These are phyloP conservation scores for Paracorniculantispora psalliotae DNA, from an alignment of 2,329 filamentous ascomycete genomes.

Conservation along the genomic window DNA sequence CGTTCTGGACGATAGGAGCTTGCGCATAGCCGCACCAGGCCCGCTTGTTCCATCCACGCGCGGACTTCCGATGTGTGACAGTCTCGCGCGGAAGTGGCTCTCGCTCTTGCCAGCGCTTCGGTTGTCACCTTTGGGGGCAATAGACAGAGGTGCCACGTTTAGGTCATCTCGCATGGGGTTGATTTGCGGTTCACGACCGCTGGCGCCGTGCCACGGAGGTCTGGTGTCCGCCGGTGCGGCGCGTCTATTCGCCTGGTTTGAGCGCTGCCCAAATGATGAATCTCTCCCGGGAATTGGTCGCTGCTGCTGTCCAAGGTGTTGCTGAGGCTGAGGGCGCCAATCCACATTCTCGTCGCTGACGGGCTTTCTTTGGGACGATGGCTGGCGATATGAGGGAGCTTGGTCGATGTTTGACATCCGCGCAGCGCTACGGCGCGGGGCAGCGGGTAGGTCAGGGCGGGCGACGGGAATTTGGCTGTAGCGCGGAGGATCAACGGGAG, in stretches of 20 bases:
- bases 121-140: conserved; percentile 48
- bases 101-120: conserved; percentile 24
- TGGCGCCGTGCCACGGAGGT: conserved; percentile 68
- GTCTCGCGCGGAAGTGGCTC: not conserved
- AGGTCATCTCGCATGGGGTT: conserved; percentile 59
- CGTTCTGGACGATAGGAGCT: conserved; percentile 30
- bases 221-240: conserved; percentile 37
- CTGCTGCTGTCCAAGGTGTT: not conserved
- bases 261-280: conserved; percentile 29
- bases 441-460: not conserved
- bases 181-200: conserved; percentile 61
- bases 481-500: not conserved
- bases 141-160: conserved; percentile 49
- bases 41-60: conserved; percentile 15
- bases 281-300: not conserved
- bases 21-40: conserved; percentile 27
- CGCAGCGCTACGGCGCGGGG: not conserved
- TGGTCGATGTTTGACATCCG: not conserved
- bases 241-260: conserved; percentile 31
- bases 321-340: not conserved
- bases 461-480: not conserved
- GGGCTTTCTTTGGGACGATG: not conserved
- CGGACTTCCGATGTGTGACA: conserved; percentile 1
- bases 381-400: not conserved
- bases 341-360: not conserved